Evolutionary conservation across 352 stramenopile genomes (phyloP).

Genomic region (Globisporangium barbulae): DNA sequence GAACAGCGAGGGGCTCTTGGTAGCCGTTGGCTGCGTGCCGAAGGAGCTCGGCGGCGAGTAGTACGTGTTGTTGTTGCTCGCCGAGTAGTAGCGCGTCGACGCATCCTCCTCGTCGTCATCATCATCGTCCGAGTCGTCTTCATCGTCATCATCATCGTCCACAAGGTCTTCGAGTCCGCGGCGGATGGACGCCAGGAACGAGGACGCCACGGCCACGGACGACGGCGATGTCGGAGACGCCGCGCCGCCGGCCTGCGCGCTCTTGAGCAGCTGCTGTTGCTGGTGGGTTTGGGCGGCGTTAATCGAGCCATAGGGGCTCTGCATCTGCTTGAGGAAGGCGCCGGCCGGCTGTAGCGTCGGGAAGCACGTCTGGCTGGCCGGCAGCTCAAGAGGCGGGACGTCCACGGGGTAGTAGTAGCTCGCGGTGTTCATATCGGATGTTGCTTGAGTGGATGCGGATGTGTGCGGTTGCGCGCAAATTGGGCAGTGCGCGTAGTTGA

Average conservation of each 20-base stretch:
- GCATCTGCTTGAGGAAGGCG: constrained; percentile 19
- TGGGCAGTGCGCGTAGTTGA: constrained; percentile 8
- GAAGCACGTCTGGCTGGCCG: constrained; percentile 9
- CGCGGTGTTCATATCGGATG: constrained; percentile 4
- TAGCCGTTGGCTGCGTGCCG: background rate
- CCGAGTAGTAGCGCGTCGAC: constrained; percentile 18
- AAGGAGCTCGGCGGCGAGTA: constrained; percentile 17
- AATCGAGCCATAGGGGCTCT: constrained; percentile 1
- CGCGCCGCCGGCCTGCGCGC: background rate
- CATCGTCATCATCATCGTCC: constrained; percentile 8
- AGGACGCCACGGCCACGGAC: constrained; percentile 11
- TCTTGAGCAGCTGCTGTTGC: constrained; percentile 4
- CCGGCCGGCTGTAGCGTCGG: constrained; percentile 19
- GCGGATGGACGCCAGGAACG: constrained; percentile 22
- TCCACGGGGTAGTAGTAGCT: constrained; percentile 12
- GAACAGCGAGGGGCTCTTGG: background rate
- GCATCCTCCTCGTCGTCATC: constrained; percentile 7
- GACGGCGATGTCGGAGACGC: constrained; percentile 16
- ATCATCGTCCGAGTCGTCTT: constrained; percentile 15
- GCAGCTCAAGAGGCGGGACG: constrained; percentile 15
- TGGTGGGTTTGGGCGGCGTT: background rate
- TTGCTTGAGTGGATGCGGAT: background rate
- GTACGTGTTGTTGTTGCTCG: constrained; percentile 17
- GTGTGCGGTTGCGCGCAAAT: constrained; percentile 3
- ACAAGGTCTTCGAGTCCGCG: constrained; percentile 19